Evolutionary conservation across 2,329 filamentous ascomycete genomes (phyloP).

Genomic region (Cladophialophora carrionii): DNA sequence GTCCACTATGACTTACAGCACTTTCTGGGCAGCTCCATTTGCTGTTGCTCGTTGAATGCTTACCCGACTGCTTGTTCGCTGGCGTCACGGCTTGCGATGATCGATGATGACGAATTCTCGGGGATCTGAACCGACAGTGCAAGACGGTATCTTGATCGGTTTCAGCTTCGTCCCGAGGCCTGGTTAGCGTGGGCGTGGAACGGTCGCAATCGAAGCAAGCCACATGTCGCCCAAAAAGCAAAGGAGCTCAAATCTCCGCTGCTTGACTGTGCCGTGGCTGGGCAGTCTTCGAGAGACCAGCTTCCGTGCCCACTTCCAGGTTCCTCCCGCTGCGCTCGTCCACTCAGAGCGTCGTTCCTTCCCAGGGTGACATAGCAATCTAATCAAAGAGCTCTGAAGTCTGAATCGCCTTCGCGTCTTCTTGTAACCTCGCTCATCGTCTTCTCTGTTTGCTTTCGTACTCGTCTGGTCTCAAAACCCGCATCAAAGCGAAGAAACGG

Average conservation of each 20-base stretch:
- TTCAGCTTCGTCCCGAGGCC: not conserved
- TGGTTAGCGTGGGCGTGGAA: not conserved
- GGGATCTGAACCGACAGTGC: not conserved
- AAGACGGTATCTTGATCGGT: not conserved
- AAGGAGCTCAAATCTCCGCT: conserved; percentile 14
- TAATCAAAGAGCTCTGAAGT: not conserved
- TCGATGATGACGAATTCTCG: not conserved
- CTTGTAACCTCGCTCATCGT: not conserved
- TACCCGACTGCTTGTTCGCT: not conserved
- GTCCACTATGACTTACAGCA: not conserved
- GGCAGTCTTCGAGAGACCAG: not conserved
- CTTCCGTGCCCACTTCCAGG: conserved; percentile 8
- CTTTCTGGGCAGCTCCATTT: not conserved
- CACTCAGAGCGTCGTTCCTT: not conserved
- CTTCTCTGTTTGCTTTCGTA: conserved; percentile 2
- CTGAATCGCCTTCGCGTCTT: not conserved
- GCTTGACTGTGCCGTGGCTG: conserved; percentile 3
- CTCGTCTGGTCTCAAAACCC: not conserved
- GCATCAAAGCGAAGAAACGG: not conserved
- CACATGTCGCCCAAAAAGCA: conserved; percentile 5
- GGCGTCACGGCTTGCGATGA: not conserved
- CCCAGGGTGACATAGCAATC: conserved; percentile 3
- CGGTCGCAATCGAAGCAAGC: not conserved
- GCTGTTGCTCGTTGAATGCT: not conserved
- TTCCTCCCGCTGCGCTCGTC: not conserved